Evolutionary conservation across 805 yeast species (phyloP), one percentile per base, ranked within the genome.

Genomic region (Wickerhamiella galacta): DNA sequence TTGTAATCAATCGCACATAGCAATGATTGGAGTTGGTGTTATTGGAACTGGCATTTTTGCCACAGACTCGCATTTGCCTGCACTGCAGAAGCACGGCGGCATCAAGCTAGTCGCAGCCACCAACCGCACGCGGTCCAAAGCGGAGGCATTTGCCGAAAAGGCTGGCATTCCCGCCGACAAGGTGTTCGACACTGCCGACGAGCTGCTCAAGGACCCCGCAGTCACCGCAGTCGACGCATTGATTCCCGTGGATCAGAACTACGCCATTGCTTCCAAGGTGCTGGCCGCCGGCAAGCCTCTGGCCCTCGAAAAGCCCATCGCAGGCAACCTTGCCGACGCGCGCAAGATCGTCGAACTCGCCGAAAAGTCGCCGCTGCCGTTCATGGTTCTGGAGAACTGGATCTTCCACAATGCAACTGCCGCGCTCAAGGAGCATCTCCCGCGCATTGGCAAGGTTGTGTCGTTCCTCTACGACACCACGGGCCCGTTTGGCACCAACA

Each of bases 231-330:
- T 87, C 19, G 95, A 87, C 51, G 92, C 82, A 2, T 63, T 85
- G 40, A 66, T 87, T 33, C 96, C 96, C n/a, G 93, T 75, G 1
- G 87, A 82, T 52, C 67, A 56, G 60, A 87, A 82, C 53, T 59
- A 72, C 29, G 70, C 63, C 25, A 73, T 73, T 2, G 75, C 83
- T 21, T 63, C 71, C 47, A 63, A 67, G 43, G 93, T 93, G 2
- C 60, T 81, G 34, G 64, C 68, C 31, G 66, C 77, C 44, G 70
- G 72, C 32, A 87, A 85, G 58, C 90, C 94, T 37, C 63, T 85
- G 29, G 63, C 71, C 24, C 56, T 87, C 47, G 96, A 87, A 54
- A 87, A 87, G 58, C 96, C 96, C 42, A 74, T 87, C 51, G 90
- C 95, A 21, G 93, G 93, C 25, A 74, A 68, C 39, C 54, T 87